phyloP scores from a whole-genome alignment of 2,329 filamentous ascomycete genomes.

The Penicillium sp. region DNA sequence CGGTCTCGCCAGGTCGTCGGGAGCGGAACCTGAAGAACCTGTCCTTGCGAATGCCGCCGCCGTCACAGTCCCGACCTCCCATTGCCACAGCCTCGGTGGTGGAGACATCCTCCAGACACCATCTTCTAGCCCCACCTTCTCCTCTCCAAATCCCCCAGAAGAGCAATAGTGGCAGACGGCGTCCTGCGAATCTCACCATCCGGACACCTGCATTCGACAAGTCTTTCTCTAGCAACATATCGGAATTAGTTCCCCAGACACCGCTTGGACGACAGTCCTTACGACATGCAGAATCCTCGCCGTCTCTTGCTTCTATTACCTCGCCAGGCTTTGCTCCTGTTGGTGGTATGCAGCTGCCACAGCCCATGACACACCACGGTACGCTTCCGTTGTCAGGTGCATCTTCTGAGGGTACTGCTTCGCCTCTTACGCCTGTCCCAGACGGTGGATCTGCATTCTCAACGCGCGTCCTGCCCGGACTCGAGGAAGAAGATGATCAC shows the following conservation, averaged over 20 bases:
- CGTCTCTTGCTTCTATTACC: conserved; percentile 54
- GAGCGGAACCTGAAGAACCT: conserved; percentile 64
- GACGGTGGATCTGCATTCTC: conserved; percentile 25
- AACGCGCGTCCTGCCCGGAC: conserved; percentile 42
- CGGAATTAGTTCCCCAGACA: conserved; percentile 58
- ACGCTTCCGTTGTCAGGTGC: conserved; percentile 26
- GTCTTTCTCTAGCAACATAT: conserved; percentile 47
- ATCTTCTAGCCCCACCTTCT: conserved; percentile 54
- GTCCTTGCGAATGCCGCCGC: conserved; percentile 58
- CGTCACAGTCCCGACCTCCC: conserved; percentile 44
- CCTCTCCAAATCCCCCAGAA: conserved; percentile 57
- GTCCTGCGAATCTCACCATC: conserved; percentile 60
- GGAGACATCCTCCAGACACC: conserved; percentile 36
- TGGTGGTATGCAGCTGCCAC: conserved; percentile 53
- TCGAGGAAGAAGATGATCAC: conserved; percentile 52
- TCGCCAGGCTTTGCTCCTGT: conserved; percentile 51
- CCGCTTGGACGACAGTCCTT: conserved; percentile 54
- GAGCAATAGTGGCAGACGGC: conserved; percentile 53
- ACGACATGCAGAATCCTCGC: conserved; percentile 62
- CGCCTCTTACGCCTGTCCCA: conserved; percentile 26
- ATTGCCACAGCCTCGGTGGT: conserved; percentile 51
- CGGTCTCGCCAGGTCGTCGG: conserved; percentile 37
- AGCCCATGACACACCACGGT: conserved; percentile 34
- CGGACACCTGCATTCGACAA: conserved; percentile 53
- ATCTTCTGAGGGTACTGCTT: conserved; percentile 29